Conservation (phyloP, 441 rosid species). For the Melastoma candidum region DNA sequence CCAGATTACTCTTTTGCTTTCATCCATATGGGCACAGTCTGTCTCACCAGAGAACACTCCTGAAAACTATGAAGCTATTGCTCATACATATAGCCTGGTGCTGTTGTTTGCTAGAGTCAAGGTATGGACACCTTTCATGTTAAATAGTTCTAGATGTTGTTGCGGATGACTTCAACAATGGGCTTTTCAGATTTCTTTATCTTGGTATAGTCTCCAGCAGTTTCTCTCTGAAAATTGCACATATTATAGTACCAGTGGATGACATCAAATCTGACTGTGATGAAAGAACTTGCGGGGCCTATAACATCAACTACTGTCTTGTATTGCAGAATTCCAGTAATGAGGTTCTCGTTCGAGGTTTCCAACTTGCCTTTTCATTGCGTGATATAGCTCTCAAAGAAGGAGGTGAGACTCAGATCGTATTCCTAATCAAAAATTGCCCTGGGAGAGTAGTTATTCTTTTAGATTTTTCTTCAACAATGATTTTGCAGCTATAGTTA, state of each 20-base stretch:
- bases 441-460: no score
- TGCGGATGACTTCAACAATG: no score
- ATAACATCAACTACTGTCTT: background rate
- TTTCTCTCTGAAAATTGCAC: no score
- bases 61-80: constrained; percentile 85
- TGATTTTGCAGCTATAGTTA: no score
- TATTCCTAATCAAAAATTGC: no score
- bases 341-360: constrained; percentile 67
- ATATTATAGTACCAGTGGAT: no score
- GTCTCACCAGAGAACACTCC: constrained; percentile 71
- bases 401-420: constrained; percentile 40
- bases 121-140: constrained; percentile 27
- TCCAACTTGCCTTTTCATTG: constrained; percentile 91
- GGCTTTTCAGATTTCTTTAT: no score
- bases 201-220: no score
- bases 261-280: no score
- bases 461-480: no score
- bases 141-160: no score
- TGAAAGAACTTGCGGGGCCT: no score
- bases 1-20: constrained; percentile 74
- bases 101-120: constrained; percentile 66
- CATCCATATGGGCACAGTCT: constrained; percentile 90
- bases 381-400: constrained; percentile 55
- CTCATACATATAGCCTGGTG: constrained; percentile 76
- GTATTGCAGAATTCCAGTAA: constrained; percentile 69